Evolutionary conservation across 2,329 filamentous ascomycete genomes (phyloP).

Genomic region (Drechmeria coniospora): DNA sequence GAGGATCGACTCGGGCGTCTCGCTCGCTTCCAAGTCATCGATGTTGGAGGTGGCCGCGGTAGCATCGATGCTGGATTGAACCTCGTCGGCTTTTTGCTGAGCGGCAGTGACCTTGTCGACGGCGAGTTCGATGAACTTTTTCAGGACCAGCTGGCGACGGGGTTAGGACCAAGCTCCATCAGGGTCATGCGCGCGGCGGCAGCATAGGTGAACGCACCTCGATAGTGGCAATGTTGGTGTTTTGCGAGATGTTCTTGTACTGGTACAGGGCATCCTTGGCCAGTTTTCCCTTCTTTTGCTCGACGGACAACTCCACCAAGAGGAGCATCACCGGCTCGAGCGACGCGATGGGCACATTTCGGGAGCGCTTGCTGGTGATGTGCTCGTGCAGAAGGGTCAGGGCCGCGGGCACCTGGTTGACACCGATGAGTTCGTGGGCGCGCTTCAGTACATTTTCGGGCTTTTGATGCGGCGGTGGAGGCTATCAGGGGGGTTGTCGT

Average conservation of each 20-base stretch:
- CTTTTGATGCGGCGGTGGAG: constrained; percentile 91
- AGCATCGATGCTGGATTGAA: constrained; percentile 75
- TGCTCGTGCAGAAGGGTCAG: constrained; percentile 95
- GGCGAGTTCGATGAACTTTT: constrained; percentile 94
- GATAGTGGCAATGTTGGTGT: constrained; percentile 95
- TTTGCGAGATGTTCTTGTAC: constrained; percentile 99
- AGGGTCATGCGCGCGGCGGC: background rate
- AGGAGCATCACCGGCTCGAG: constrained; percentile 98
- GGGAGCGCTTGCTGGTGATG: constrained; percentile 94
- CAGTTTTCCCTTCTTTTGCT: constrained; percentile 93
- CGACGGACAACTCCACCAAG: constrained; percentile 90
- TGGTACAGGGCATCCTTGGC: constrained; percentile 98
- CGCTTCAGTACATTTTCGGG: constrained; percentile 99
- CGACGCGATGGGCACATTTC: constrained; percentile 90
- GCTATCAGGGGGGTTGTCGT: constrained; percentile 33
- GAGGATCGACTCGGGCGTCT: constrained; percentile 95
- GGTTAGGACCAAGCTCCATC: constrained; percentile 5
- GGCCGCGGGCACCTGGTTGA: constrained; percentile 83
- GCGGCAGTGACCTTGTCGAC: constrained; percentile 92
- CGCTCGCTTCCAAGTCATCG: constrained; percentile 90
- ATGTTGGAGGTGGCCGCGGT: constrained; percentile 50
- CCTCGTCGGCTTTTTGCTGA: constrained; percentile 88
- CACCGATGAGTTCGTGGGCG: constrained; percentile 96
- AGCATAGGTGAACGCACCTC: constrained; percentile 42
- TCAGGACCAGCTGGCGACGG: constrained; percentile 58